phyloP scores from a whole-genome alignment of 2,329 filamentous ascomycete species.

The Pseudogymnoascus sp. region DNA sequence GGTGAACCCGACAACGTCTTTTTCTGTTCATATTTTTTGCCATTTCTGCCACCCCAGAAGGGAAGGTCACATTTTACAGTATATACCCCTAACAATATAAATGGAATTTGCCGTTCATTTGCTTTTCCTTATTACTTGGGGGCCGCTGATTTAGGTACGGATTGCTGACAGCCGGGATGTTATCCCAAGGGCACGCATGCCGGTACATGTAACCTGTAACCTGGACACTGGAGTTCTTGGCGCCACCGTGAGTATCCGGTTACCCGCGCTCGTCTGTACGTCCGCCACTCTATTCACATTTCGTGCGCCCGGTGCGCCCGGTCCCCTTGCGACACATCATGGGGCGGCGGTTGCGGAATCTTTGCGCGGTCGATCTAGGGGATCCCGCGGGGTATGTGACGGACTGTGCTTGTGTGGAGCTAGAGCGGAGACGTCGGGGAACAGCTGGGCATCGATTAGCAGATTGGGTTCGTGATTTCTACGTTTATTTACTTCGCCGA shows the following conservation, averaged over 20 bases:
- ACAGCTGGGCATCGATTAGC: background rate
- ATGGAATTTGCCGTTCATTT: background rate
- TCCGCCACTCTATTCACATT: background rate
- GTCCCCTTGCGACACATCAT: background rate
- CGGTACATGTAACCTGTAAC: too few relatives aligned
- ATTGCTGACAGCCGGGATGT: background rate
- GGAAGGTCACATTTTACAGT: constrained; percentile 7
- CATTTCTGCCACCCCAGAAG: background rate
- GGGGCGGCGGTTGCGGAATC: background rate
- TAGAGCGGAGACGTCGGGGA: background rate
- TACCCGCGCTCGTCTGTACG: background rate
- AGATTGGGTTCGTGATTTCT: background rate
- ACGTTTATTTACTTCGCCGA: background rate
- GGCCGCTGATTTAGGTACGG: background rate
- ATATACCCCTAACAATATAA: constrained; percentile 6
- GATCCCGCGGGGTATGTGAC: background rate
- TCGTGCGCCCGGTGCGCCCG: background rate
- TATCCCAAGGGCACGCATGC: background rate
- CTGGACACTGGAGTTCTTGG: background rate
- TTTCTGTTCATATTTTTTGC: background rate
- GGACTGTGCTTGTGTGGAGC: background rate
- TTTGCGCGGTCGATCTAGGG: background rate
- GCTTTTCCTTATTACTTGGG: background rate
- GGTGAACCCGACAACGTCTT: background rate
- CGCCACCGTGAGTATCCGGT: background rate